phyloP scores from a whole-genome alignment of 768 basidiomycete genomes.

The Sutorius australiensis region DNA sequence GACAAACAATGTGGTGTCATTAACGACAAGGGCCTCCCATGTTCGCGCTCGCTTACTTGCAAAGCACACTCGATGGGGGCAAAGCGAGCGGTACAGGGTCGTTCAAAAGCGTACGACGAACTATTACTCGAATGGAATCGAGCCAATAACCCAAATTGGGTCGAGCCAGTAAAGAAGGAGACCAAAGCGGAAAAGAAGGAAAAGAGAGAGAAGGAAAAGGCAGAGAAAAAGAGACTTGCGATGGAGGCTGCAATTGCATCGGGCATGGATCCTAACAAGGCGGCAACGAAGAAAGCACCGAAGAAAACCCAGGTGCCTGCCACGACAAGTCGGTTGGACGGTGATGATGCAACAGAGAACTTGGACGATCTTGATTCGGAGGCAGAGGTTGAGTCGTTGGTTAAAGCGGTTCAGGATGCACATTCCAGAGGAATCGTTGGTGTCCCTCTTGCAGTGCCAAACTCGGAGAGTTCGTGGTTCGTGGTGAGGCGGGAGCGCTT shows the following conservation, averaged over 20 bases:
- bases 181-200: constrained; percentile 87
- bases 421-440: constrained; percentile 56
- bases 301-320: constrained; percentile 60
- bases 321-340: constrained; percentile 48
- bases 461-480: constrained; percentile 78
- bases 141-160: constrained; percentile 81
- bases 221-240: constrained; percentile 74
- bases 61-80: constrained; percentile 98
- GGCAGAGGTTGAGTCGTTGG: constrained; percentile 74
- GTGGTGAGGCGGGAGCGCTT: constrained; percentile 67
- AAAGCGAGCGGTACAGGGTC: constrained; percentile 87
- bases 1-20: constrained; percentile 96
- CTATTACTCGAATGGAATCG: constrained; percentile 91
- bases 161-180: constrained; percentile 83
- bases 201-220: constrained; percentile 74
- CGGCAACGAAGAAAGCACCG: constrained; percentile 52
- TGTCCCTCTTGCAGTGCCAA: constrained; percentile 67
- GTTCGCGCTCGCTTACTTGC: constrained; percentile 93
- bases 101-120: constrained; percentile 79
- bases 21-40: constrained; percentile 90
- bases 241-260: constrained; percentile 65
- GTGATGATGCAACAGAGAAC: constrained; percentile 64
- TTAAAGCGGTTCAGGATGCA: constrained; percentile 56
- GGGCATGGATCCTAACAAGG: constrained; percentile 48
- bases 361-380: constrained; percentile 81